Percentiles rank a stretch among this genome's conserved stretches.
Conservation (phyloP, 116 monocot species). For the Phalaenopsis hybrid region DNA sequence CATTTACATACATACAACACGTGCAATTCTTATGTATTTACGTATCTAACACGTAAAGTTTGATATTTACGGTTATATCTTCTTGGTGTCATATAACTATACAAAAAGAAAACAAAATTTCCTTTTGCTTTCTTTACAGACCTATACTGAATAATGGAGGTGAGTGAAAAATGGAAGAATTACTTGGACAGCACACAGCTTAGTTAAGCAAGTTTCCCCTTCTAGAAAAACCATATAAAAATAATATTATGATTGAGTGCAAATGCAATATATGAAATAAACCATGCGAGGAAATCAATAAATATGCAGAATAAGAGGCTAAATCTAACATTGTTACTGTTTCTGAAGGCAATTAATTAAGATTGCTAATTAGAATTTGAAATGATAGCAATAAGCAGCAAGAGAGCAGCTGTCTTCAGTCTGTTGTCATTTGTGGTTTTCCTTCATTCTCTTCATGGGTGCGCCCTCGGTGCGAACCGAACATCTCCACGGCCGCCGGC, state of each 20-base stretch:
- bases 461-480: neutral
- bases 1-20: too few species aligned
- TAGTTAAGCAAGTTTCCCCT: constrained; percentile 4
- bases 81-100: neutral
- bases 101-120: neutral
- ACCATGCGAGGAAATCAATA: too few species aligned
- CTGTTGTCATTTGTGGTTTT: neutral
- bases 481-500: constrained; percentile 10
- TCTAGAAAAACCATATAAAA: neutral
- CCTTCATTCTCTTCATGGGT: neutral
- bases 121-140: neutral
- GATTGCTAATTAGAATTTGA: neutral
- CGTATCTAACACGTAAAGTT: too few species aligned
- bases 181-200: neutral
- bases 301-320: neutral
- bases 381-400: neutral
- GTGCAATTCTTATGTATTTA: too few species aligned
- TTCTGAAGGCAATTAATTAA: neutral
- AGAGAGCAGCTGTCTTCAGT: too few species aligned
- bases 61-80: too few species aligned
- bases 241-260: neutral
- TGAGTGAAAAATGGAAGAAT: neutral
- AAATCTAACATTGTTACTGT: neutral
- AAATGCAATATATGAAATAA: too few species aligned
- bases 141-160: neutral